phyloP scores from a whole-genome alignment of 345 rosid genomes.

The Eucalyptus leucophloia region DNA sequence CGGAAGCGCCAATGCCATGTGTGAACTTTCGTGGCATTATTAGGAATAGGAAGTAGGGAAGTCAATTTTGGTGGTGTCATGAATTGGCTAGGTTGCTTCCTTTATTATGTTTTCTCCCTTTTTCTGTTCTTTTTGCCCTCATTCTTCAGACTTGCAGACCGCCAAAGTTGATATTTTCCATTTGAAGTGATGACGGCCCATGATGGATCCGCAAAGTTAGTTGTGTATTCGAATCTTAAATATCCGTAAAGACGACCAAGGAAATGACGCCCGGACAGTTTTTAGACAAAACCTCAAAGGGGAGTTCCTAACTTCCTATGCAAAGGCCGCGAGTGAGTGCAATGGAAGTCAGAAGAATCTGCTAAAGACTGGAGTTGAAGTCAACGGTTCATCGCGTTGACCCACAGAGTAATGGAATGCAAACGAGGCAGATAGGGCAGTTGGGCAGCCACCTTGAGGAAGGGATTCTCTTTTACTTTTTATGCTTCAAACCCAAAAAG shows the following conservation, averaged over 20 bases:
- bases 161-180: neutral
- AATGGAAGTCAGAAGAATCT: neutral
- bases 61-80: neutral
- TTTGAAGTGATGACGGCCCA: neutral
- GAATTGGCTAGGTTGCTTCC: neutral
- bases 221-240: neutral
- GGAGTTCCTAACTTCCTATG: neutral
- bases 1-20: neutral
- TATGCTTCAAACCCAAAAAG: neutral
- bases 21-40: neutral
- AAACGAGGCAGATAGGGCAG: neutral
- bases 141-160: neutral
- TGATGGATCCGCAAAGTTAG: neutral
- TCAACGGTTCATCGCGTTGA: neutral
- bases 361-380: neutral
- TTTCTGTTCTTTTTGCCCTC: neutral
- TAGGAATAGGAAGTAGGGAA: neutral
- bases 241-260: neutral
- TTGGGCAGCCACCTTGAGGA: neutral
- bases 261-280: neutral
- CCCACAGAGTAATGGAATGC: neutral
- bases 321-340: neutral
- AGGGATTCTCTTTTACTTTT: neutral
- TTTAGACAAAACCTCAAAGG: neutral
- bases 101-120: neutral